Evolutionary conservation across 306 rosid species (phyloP).

Genomic region (Sindora glabra): DNA sequence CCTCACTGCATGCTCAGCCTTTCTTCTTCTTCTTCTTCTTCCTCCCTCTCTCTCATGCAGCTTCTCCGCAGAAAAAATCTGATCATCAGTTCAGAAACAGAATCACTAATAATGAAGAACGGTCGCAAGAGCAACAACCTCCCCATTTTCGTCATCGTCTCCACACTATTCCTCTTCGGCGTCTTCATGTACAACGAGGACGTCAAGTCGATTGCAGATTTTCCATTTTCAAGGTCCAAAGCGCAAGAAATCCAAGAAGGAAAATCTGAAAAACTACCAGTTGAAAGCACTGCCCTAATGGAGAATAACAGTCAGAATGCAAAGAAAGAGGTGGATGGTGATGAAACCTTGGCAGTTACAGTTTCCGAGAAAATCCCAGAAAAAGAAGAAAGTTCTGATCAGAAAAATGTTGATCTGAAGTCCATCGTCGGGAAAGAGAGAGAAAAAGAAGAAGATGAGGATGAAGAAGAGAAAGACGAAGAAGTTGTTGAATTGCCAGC

Average conservation of each 20-base stretch:
- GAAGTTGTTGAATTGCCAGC: slow-evolving; percentile 70
- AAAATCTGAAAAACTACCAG: not conserved
- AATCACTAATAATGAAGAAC: slow-evolving; percentile 74
- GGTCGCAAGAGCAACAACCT: slow-evolving; percentile 50
- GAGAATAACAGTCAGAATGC: no score
- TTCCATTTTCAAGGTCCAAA: slow-evolving; percentile 48
- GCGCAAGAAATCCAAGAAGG: slow-evolving; percentile 42
- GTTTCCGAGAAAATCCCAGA: slow-evolving; percentile 29
- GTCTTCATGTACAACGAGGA: slow-evolving; percentile 78
- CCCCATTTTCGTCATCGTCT: slow-evolving; percentile 46
- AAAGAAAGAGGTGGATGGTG: no score
- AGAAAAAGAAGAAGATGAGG: slow-evolving; percentile 23
- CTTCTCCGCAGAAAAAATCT: slow-evolving; percentile 42
- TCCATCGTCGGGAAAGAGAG: slow-evolving; percentile 16
- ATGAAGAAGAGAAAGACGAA: slow-evolving; percentile 25
- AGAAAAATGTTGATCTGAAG: slow-evolving; percentile 35
- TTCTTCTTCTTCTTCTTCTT: slow-evolving; percentile 9
- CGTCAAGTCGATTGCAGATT: slow-evolving; percentile 61
- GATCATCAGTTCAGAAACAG: slow-evolving; percentile 30
- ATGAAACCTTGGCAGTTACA: no score
- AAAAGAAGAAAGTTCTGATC: slow-evolving; percentile 32
- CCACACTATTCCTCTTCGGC: slow-evolving; percentile 66
- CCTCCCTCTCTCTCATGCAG: slow-evolving; percentile 34
- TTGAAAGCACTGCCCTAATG: no score
- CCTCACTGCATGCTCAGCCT: not conserved